These are phyloP conservation scores for Sugiyamaella paludigena DNA, from an alignment of 1,139 yeast species.

Conservation along the genomic window DNA sequence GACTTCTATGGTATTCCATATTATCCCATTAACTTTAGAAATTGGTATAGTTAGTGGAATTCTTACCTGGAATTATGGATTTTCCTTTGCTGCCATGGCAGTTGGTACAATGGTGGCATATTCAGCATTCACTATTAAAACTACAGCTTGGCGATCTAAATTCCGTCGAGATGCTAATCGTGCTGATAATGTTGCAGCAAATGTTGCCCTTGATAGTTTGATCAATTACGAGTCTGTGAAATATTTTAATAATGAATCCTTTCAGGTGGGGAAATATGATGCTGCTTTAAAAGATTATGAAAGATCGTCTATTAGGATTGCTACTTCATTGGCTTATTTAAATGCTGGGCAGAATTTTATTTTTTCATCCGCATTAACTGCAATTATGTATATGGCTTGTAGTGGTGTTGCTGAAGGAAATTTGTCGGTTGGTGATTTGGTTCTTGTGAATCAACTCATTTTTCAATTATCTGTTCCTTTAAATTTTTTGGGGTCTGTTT, in stretches of 20 bases:
- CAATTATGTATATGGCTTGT: constrained; percentile 99
- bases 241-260: constrained; percentile 84
- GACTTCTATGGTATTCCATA: constrained; percentile 95
- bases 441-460: constrained; percentile 91
- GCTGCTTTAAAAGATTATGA: constrained; percentile 72
- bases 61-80: constrained; percentile 87
- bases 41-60: constrained; percentile 92
- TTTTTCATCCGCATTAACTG: constrained; percentile 87
- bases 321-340: constrained; percentile 85
- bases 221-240: constrained; percentile 94
- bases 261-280: constrained; percentile 78
- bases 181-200: constrained; percentile 94
- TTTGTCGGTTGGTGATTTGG: constrained; percentile 91
- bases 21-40: constrained; percentile 88
- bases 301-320: constrained; percentile 80
- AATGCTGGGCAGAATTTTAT: constrained; percentile 92
- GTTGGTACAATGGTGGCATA: constrained; percentile 83
- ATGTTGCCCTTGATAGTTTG: constrained; percentile 89
- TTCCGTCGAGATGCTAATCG: constrained; percentile 88
- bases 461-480: constrained; percentile 94
- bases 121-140: constrained; percentile 78
- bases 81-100: constrained; percentile 85
- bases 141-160: constrained; percentile 95
- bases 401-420: constrained; percentile 81
- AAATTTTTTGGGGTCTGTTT: constrained; percentile 91